Percentiles rank a stretch among this genome's conserved stretches.
Evolutionary conservation across 192 early-diverging fungal genomes (phyloP).

Genomic region (Chytriomyces sp.): DNA sequence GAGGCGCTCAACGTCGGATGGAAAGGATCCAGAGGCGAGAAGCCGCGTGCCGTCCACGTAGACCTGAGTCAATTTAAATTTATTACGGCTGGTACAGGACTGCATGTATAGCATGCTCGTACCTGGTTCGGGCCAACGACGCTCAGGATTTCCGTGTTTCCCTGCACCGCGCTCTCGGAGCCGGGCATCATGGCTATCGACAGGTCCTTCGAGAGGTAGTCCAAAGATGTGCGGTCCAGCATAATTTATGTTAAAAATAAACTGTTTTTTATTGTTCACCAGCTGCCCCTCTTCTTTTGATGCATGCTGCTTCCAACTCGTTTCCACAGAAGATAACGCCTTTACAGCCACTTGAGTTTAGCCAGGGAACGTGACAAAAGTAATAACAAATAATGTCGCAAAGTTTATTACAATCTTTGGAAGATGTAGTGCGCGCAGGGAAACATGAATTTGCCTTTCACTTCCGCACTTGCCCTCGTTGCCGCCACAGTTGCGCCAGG

Average conservation of each 20-base stretch:
- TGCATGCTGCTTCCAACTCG: too few relatives aligned
- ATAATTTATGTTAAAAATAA: too few relatives aligned
- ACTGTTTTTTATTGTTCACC: too few relatives aligned
- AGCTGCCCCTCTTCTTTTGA: too few relatives aligned
- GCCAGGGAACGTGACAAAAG: too few relatives aligned
- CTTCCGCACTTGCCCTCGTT: background rate
- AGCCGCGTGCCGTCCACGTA: slow-evolving; percentile 21
- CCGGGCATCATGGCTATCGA: slow-evolving; percentile 21
- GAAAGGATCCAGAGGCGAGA: slow-evolving; percentile 17
- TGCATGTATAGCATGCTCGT: too few relatives aligned
- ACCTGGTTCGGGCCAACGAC: slow-evolving; percentile 7
- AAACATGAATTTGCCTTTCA: background rate
- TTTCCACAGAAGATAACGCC: too few relatives aligned
- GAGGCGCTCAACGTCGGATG: slow-evolving; percentile 37
- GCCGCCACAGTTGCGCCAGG: background rate
- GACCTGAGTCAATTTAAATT: slow-evolving; percentile 5
- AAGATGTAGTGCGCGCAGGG: slow-evolving; percentile 1
- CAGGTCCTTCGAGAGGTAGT: background rate
- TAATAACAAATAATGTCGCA: too few relatives aligned
- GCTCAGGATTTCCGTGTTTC: background rate
- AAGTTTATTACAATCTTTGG: too few relatives aligned
- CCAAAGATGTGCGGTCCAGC: background rate
- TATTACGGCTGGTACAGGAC: too few relatives aligned
- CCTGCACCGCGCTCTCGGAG: background rate
- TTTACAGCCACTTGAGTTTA: too few relatives aligned